Base-by-base conservation (phyloP, 352 stramenopile species). In the Phytophthora sp. region DNA sequence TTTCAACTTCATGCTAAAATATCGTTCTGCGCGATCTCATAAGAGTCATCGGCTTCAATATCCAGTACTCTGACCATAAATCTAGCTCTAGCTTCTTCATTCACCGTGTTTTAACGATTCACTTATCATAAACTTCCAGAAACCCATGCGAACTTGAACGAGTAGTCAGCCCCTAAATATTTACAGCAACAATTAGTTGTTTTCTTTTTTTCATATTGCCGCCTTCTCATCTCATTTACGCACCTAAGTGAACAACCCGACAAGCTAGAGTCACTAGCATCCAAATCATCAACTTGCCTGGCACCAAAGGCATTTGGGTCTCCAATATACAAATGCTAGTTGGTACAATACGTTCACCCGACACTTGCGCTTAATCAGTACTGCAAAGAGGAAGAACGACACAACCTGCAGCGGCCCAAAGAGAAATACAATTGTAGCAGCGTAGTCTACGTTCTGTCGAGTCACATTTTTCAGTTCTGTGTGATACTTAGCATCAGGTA, bases 321-420 rank as follows among this genome's bases (percentile, higher is more conserved):
- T 81, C 72, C 23, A 81, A 27, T 17, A n/a, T n/a, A 81, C 72
- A 26, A 77, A 81, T 0, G 72, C 59, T 4, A 77, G 11, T 4
- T 72, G 39, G 21, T 77, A 69, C 0, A 73, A 21, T 0, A 43
- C 17, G 13, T 62, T 59, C 28, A 77, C 45, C 4, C 35, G 20
- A 7, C 69, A 54, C 1, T 62, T 59, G 0, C 63, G 56, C 10
- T 31, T 21, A 10, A 80, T 31, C 4, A 74, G 7, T 2, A 43
- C 15, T 2, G 20, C 20, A 10, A 74, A 44, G 0, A 72, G 26
- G 10, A 60, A 5, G 18, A 76, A 73, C 0, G 68, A 73, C 4
- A 21, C 30, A 0, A 71, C 8, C 44, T 81, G 68, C 9, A 77
- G 27, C 0, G 64, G 18, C 0, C 55, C 52, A 55, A 76, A 76